Conservation (phyloP, 78 protist species). For the Bodo saltans region DNA sequence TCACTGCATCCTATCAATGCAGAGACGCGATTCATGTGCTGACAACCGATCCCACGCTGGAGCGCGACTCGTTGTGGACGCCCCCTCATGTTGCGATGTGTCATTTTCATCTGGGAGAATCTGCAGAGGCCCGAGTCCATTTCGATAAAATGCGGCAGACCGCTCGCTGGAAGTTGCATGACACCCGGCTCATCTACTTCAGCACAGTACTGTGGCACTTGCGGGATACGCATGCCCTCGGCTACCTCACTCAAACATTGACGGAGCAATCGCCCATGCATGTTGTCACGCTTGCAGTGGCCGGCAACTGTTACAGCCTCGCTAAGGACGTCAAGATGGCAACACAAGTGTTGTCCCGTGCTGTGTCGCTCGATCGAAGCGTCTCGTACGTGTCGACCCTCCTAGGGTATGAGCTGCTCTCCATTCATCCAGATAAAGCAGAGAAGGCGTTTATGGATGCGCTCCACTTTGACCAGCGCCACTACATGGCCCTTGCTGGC, state of each 20-base stretch:
- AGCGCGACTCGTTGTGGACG: no score
- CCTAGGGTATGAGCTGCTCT: not conserved
- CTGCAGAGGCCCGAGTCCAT: not conserved
- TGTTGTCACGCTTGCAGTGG: not conserved
- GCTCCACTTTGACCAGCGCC: not conserved
- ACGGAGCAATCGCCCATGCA: not conserved
- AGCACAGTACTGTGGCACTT: not conserved
- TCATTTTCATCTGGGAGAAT: no score
- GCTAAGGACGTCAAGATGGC: not conserved
- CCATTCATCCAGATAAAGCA: not conserved
- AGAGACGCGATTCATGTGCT: not conserved
- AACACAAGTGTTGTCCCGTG: not conserved
- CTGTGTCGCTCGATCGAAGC: not conserved
- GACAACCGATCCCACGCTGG: no score
- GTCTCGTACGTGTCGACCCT: not conserved
- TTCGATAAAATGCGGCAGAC: not conserved
- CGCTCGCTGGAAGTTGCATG: not conserved
- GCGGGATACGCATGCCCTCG: not conserved
- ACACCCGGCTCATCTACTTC: not conserved
- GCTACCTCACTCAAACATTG: not conserved
- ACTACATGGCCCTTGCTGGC: not conserved
- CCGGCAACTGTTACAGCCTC: not conserved
- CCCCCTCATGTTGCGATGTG: no score
- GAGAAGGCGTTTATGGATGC: not conserved
- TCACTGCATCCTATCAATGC: not conserved